Percentiles rank a stretch among this genome's conserved stretches.
These are phyloP conservation scores for Verticillium alfalfae DNA, from an alignment of 2,329 filamentous ascomycete species.

Conservation along the genomic window DNA sequence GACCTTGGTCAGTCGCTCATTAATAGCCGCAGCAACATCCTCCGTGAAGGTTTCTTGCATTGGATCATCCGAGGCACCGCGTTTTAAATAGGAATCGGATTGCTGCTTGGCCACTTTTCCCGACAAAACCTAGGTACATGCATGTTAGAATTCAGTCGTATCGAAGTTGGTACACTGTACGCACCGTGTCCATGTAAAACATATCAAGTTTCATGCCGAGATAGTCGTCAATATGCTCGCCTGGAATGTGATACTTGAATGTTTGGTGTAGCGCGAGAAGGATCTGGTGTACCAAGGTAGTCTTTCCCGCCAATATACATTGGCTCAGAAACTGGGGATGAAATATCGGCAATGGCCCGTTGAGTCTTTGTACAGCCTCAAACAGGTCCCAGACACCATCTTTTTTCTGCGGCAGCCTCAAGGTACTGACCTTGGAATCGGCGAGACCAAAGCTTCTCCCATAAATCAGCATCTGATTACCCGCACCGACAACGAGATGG, in stretches of 20 bases:
- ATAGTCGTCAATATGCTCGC: constrained; percentile 74
- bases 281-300: constrained; percentile 63
- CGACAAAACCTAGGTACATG: background rate
- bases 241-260: constrained; percentile 77
- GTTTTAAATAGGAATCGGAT: constrained; percentile 29
- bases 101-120: constrained; percentile 18
- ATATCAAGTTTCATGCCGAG: constrained; percentile 59
- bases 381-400: constrained; percentile 64
- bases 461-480: constrained; percentile 85
- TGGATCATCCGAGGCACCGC: constrained; percentile 20
- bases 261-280: constrained; percentile 67
- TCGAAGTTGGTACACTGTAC: background rate
- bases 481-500: constrained; percentile 79
- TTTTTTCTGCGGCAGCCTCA: constrained; percentile 41
- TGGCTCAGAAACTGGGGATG: constrained; percentile 89
- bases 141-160: background rate
- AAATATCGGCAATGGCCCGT: constrained; percentile 82
- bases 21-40: constrained; percentile 62
- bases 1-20: constrained; percentile 69
- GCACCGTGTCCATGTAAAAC: constrained; percentile 38
- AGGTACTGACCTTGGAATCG: constrained; percentile 50
- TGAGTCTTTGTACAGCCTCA: constrained; percentile 75
- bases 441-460: constrained; percentile 67
- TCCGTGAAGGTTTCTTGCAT: constrained; percentile 58
- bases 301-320: constrained; percentile 78